Base-by-base conservation (phyloP, 1,284 basidiomycete genomes). In the Cutaneotrichosporon dermatis region DNA sequence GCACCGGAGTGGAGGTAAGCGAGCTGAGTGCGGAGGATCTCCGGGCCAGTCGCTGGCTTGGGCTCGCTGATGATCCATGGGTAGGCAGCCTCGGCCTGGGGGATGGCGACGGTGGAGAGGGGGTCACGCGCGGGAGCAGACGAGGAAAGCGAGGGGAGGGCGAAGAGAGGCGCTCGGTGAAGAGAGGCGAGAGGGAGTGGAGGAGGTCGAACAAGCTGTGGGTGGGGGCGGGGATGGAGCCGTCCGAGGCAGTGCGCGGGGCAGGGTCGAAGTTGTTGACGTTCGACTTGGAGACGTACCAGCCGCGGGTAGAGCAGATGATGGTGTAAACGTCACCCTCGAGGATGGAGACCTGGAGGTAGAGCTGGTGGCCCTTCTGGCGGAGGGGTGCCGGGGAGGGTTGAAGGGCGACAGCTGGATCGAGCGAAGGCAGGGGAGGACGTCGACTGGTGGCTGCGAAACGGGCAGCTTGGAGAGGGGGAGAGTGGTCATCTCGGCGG, bases 371-470 rank as follows among this genome's bases (percentile, higher is more conserved):
- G 41, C 83, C 83, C 53, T 78, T 73, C 60, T 83, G 78, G 45
- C 80, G 80, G 41, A 79, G 74, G 63, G 83, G 80, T 33, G 82
- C 81, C 6, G 83, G 81, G 82, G 82, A 33, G 83, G 83, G 70
- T 82, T 83, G 82, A 83, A 84, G n/a, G 79, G 79, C 34, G 82
- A 81, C 53, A 84, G 70, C 60, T 79, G 75, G 60, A 83, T 75
- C n/a, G 78, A 71, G 60, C 78, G 79, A 44, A 84, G 60, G 55
- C 72, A 73, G 1, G 76, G 71, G 68, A 63, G 67, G 33, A 66
- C 75, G 66, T 69, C 77, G 60, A 67, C 63, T 39, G 71, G 65
- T 6, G 68, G 60, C 41, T 79, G 77, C 35, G 78, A 60, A 36
- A 79, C 70, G 16, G 75, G 71, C 7, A 76, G 61, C 54, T 73